Base-by-base conservation (phyloP, 1,139 yeast genomes). In the Suhomyces bokatorum region DNA sequence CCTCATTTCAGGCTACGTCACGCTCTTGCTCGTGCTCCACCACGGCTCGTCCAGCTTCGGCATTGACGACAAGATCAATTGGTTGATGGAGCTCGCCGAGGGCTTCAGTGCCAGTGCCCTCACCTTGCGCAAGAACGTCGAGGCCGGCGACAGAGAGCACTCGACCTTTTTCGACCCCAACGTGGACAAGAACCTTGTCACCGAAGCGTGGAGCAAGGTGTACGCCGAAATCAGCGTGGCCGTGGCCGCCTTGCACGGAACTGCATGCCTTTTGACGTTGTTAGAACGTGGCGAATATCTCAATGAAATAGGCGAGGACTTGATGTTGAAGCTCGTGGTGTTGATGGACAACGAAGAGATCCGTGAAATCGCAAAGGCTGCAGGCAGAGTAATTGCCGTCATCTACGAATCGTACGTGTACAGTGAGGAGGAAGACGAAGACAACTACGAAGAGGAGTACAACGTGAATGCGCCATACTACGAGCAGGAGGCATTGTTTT, bases 371-470 rank as follows among this genome's bases (percentile, higher is more conserved):
- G 54, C 77, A 40, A 63, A 78, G 57, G 80, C 90, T 30, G 77
- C 82, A 10, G 84, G 83, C 29, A 69, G 85, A 59, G 67, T 83
- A 6, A 68, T 83, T 49, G 93, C 85, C 0, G 69, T 85, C 32
- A 71, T 77, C 49, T 84, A 80, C 59, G 90, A 85, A 56, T 57
- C 77, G 13, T 83, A 70, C 56, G 72, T 73, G 34, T 83, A 81
- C 54, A 64, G 65, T 27, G 67, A 65, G 34, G 64, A 57, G 15
- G 68, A 61, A 0, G 59, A 53, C 3, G 61, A 53, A 2, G 66
- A 54, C 15, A 48, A 46, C 7, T 66, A 58, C n/a, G 77, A 71
- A 36, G 69, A 60, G 15, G 76, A 73, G 20, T 74, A 53, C 53
- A 74, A 74, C 55, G 64, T 66, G 33, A 72, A 75, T 42, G 69